Conservation (phyloP, 306 rosid species). For the Glycine latifolia region DNA sequence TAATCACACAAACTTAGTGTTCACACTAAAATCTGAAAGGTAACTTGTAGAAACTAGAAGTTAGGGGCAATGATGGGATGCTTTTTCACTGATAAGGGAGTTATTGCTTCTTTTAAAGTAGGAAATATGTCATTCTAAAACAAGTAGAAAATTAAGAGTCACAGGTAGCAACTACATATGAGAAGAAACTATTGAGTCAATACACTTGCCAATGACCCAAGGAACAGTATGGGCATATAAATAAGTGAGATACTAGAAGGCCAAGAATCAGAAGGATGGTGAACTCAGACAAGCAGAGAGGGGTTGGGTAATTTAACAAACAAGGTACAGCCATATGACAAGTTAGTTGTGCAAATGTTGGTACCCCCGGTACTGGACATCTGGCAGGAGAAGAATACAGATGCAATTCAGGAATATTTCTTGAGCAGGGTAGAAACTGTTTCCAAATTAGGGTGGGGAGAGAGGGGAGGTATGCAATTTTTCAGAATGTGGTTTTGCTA, state of each 20-base stretch:
- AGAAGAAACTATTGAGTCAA: constrained; percentile 10
- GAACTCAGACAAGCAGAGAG: background rate
- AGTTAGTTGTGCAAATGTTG: background rate
- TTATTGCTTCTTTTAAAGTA: background rate
- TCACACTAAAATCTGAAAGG: constrained; percentile 22
- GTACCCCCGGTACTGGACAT: background rate
- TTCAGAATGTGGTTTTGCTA: background rate
- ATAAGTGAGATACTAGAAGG: background rate
- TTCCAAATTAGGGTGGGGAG: background rate
- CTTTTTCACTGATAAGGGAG: constrained; percentile 18
- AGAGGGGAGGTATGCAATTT: background rate
- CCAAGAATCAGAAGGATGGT: background rate
- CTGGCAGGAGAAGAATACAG: background rate
- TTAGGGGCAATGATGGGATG: constrained; percentile 10
- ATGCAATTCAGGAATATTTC: background rate
- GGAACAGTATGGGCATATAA: constrained; percentile 16
- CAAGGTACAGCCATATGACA: background rate
- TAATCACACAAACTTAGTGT: constrained; percentile 12
- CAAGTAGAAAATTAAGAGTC: constrained; percentile 4
- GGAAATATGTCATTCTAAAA: background rate
- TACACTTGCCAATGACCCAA: constrained; percentile 12
- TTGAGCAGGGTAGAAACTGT: background rate
- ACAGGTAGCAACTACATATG: constrained; percentile 16
- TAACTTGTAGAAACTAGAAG: constrained; percentile 8
- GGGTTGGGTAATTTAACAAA: background rate